phyloP scores from a whole-genome alignment of 805 yeast genomes.

The Soucietia sequanensis region DNA sequence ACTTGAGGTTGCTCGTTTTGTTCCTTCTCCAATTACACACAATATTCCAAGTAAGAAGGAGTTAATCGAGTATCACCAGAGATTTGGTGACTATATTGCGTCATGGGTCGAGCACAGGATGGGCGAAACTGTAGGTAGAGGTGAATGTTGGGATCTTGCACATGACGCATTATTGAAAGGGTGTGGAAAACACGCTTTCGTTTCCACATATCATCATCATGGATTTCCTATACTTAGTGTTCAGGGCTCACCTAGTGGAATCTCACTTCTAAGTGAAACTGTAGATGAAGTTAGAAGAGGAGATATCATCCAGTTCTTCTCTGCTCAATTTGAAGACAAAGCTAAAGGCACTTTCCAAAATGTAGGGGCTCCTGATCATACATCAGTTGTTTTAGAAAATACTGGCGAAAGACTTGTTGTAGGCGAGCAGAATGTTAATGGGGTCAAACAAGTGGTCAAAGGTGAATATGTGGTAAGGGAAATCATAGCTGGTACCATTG shows the following conservation, averaged over 20 bases:
- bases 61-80: constrained; percentile 31
- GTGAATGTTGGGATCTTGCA: constrained; percentile 65
- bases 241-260: constrained; percentile 15
- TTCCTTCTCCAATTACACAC: constrained; percentile 43
- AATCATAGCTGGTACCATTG: constrained; percentile 42
- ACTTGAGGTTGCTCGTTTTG: constrained; percentile 27
- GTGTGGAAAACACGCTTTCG: constrained; percentile 58
- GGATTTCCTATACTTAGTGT: constrained; percentile 43
- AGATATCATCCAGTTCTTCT: constrained; percentile 52
- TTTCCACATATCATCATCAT: constrained; percentile 46
- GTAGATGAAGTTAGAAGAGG: constrained; percentile 50
- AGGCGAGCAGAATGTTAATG: constrained; percentile 51
- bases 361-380: constrained; percentile 56
- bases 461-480: constrained; percentile 39
- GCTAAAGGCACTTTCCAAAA: constrained; percentile 32
- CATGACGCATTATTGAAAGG: constrained; percentile 52
- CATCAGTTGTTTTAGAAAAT: constrained; percentile 34
- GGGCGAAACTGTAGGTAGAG: constrained; percentile 51
- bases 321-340: constrained; percentile 38
- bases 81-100: constrained; percentile 53
- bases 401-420: constrained; percentile 30
- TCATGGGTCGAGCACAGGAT: constrained; percentile 51
- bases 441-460: constrained; percentile 36
- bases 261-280: constrained; percentile 13
- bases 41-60: constrained; percentile 28